Base-by-base conservation (phyloP, 441 rosid species). In the Pelargonium myrrhifolium region DNA sequence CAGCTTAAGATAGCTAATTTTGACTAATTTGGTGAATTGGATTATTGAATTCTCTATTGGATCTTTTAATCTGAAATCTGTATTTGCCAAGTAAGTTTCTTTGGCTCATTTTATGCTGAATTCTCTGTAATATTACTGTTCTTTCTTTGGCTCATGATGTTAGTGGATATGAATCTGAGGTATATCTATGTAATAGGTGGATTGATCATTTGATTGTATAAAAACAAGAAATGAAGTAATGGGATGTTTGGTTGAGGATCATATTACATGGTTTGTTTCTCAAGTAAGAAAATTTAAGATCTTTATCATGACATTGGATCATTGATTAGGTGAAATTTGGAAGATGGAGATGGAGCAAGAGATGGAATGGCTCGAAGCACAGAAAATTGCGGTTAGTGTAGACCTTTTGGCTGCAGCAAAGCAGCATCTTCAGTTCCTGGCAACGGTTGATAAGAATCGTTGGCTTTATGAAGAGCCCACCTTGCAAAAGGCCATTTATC, bases 341-440 rank as follows among this genome's bases (percentile, higher is more conserved):
- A 56, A 56, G 24, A 56, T 56, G 67, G 26, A 79, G 68, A 66
- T 26, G 66, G 67, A 81, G 45, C 86, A 83, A 63, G 80, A 83
- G 70, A 28, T 78, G 20, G 96, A 87, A 79, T 89, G 99, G 97
- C 58, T 74, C 42, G 82, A 83, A 77, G 97, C 97, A 0, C 99
- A 89, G 72, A 84, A 83, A 65, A 79, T 88, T 31, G 82, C 62
- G 62, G 68, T 75, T 5, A 87, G 88, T 66, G 76, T 84, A 55
- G 90, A 89, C 76, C 85, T 91, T 47, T 61, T 81, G 12, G 74
- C 79, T 72, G 93, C 92, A 20, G 97, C 98, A 1, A 92, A 87
- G 76, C 76, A 77, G 58, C 99, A 92, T 65, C 96, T 94, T 74
- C 75, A 67, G 64, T 94, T 92, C 62, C 88, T 91, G 18, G 84